Evolutionary conservation across 192 early-diverging fungal genomes (phyloP).

Genomic region (Coemansia reversa): DNA sequence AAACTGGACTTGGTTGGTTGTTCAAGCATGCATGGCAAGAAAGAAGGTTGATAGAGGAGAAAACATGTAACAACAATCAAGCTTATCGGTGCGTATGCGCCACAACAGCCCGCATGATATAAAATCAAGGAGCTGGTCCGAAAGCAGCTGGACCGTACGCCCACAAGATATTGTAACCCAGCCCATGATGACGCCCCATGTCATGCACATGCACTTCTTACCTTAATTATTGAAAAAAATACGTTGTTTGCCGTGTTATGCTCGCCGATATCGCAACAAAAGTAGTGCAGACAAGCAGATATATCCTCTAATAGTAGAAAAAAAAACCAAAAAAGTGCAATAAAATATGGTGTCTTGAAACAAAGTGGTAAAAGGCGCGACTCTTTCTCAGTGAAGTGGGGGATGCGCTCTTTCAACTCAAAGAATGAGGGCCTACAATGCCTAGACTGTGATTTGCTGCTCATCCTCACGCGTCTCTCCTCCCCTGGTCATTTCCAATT

Average conservation of each 20-base stretch:
- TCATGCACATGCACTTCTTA: neutral
- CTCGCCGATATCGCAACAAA: neutral
- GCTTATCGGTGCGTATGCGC: neutral
- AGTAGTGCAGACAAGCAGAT: neutral
- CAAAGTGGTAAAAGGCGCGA: neutral
- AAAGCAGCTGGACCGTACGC: neutral
- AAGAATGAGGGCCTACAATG: neutral
- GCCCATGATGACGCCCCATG: neutral
- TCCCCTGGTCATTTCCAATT: neutral
- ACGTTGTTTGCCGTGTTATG: neutral
- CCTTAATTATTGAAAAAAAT: neutral
- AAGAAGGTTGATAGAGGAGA: neutral
- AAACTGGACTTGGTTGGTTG: neutral
- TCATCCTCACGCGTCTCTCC: neutral
- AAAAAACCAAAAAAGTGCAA: constrained; percentile 1
- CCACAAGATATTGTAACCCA: neutral
- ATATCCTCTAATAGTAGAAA: constrained; percentile 6
- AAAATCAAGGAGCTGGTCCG: neutral
- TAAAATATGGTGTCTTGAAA: neutral
- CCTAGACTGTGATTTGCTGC: neutral
- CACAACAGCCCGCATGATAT: neutral
- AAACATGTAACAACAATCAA: neutral
- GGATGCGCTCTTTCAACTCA: neutral
- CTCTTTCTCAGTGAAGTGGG: neutral
- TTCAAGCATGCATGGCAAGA: neutral